Percentiles rank a stretch among this genome's conserved stretches.
Evolutionary conservation across 2,329 filamentous ascomycete species (phyloP).

Genomic region (Arthrobotrys sinensis): DNA sequence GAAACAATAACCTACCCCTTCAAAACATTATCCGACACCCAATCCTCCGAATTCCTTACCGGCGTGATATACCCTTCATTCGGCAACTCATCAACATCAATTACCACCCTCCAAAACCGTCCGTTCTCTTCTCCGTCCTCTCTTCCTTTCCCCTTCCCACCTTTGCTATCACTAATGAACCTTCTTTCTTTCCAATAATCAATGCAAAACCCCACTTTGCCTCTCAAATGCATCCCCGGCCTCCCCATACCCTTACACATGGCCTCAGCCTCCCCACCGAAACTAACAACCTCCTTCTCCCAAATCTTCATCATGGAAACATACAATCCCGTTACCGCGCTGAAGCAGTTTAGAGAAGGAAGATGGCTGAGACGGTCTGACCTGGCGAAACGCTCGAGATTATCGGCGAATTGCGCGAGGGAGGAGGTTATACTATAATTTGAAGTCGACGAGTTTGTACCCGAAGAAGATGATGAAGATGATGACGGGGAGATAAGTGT

Average conservation of each 20-base stretch:
- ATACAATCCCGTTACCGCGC: conserved; percentile 82
- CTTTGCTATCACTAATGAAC: conserved; percentile 67
- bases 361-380: conserved; percentile 80
- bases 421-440: conserved; percentile 77
- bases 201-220: conserved; percentile 78
- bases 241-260: conserved; percentile 80
- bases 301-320: conserved; percentile 79
- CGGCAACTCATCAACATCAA: conserved; percentile 72
- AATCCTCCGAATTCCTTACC: conserved; percentile 79
- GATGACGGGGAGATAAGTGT: conserved; percentile 70
- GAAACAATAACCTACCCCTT: conserved; percentile 65
- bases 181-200: conserved; percentile 83
- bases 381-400: conserved; percentile 78
- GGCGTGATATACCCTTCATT: conserved; percentile 72
- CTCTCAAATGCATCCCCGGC: conserved; percentile 79
- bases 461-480: neutral
- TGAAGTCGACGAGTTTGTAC: conserved; percentile 65
- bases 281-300: conserved; percentile 77
- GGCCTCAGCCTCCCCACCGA: conserved; percentile 73
- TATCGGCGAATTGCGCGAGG: conserved; percentile 79
- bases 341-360: conserved; percentile 81
- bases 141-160: conserved; percentile 66
- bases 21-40: conserved; percentile 79
- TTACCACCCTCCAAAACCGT: conserved; percentile 77
- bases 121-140: conserved; percentile 67